These are phyloP conservation scores for Madurella mycetomatis DNA, from an alignment of 2,329 filamentous ascomycete genomes.

Conservation along the genomic window DNA sequence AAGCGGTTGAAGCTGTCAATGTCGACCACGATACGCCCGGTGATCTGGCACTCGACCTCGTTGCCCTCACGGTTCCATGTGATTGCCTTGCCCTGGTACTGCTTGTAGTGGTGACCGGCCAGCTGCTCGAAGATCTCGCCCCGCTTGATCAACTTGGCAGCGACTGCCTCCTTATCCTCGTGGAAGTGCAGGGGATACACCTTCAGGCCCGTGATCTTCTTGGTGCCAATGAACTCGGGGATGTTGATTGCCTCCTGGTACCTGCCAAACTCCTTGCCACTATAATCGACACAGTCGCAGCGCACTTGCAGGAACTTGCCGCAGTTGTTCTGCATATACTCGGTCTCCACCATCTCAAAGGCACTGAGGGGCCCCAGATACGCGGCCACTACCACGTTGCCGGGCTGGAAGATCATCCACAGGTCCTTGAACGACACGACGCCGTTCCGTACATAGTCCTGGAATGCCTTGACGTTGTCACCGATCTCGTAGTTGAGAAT, in stretches of 20 bases:
- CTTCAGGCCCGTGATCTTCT: conserved; percentile 40
- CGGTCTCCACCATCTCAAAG: conserved; percentile 35
- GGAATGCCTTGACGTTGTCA: conserved; percentile 44
- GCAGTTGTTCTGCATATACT: conserved; percentile 36
- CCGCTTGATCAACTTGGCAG: conserved; percentile 34
- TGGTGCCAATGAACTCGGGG: conserved; percentile 40
- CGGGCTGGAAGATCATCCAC: conserved; percentile 52
- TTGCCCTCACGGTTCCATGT: conserved; percentile 33
- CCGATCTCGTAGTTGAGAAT: conserved; percentile 49
- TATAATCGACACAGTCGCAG: conserved; percentile 44
- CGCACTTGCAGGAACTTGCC: conserved; percentile 37
- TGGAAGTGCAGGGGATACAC: conserved; percentile 44
- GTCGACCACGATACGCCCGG: conserved; percentile 37
- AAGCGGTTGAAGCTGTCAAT: conserved; percentile 36
- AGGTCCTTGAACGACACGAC: conserved; percentile 51
- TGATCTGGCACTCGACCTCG: conserved; percentile 30
- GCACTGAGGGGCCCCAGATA: conserved; percentile 38
- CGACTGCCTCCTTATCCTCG: conserved; percentile 35
- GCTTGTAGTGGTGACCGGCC: conserved; percentile 45
- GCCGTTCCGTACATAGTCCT: conserved; percentile 49
- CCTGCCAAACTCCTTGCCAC: conserved; percentile 45
- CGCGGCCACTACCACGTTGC: conserved; percentile 37
- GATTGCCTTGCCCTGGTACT: conserved; percentile 38
- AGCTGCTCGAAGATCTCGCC: conserved; percentile 43
- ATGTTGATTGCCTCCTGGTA: conserved; percentile 34